Evolutionary conservation across 2,329 filamentous ascomycete species (phyloP), one percentile per base, ranked within the genome.

Genomic region (Plectosphaerella sp.): DNA sequence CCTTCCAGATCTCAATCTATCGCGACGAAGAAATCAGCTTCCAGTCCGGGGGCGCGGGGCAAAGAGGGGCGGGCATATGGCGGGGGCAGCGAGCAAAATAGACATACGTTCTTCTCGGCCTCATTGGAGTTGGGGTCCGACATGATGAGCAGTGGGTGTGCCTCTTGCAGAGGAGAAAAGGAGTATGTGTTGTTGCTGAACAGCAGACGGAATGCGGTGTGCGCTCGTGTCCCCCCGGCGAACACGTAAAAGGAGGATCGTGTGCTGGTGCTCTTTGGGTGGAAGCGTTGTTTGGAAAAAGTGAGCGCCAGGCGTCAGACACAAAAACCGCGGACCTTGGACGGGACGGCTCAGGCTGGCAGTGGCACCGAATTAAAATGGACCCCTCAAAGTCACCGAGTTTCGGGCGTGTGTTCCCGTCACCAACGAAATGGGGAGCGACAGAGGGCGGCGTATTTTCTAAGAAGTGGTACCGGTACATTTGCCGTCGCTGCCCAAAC

Each of bases 101-200:
- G 43, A 76, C 79, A 73, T 67, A 84, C 82, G 75, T 97, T 99
- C 84, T 97, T 97, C 84, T 99, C 94, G 64, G 93, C 93, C 76
- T 97, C 94, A 77, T 87, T 92, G 71, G 84, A 84, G 76, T 90
- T 85, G 67, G 87, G 79, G 75, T 91, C 86, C 78, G 88, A 92
- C 91, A 96, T 96, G 66, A 76, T 92, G 82, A 71, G 41, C 41
- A 43, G 18, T 18, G 41, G 41, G 37, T 16, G 28, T 12, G 41
- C 16, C n/a, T 20, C 41, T 16, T 20, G 9, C 57, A 58, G 59
- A 59, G 55, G 54, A 57, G 51, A 53, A 54, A 33, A 33, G 28
- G 28, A 10, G 11, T 53, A 57, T 53, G 22, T 22, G 22, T 22
- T 22, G 57, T 53, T 58, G 35, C 5, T 47, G 45, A 47, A 12